Evolutionary conservation across 768 basidiomycete genomes (phyloP).

Genomic region (Tylopilus balloui): DNA sequence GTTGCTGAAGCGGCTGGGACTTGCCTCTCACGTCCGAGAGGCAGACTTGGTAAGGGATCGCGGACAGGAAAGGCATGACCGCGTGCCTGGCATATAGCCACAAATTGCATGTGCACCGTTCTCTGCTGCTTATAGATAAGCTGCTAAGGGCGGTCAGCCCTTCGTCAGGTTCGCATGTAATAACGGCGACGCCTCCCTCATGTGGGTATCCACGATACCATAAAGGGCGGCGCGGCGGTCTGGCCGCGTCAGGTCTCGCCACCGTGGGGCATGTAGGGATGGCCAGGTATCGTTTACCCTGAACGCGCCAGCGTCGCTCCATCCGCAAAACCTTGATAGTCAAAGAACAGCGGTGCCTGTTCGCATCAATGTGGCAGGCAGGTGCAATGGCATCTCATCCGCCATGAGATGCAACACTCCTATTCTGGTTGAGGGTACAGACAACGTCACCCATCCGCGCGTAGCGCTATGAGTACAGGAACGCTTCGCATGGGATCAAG

Average conservation of each 20-base stretch:
- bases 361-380: constrained; percentile 18
- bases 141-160: constrained; percentile 7
- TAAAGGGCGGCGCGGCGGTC: constrained; percentile 3
- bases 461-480: constrained; percentile 18
- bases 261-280: constrained; percentile 17
- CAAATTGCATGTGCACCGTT: constrained; percentile 1
- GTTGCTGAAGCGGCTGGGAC: neutral
- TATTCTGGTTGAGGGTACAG: constrained; percentile 16
- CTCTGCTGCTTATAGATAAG: constrained; percentile 7
- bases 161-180: constrained; percentile 6
- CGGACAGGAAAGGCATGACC: constrained; percentile 8
- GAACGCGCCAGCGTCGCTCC: constrained; percentile 22
- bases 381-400: constrained; percentile 20
- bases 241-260: constrained; percentile 13
- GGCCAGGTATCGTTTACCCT: constrained; percentile 16
- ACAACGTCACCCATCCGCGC: constrained; percentile 20
- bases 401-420: constrained; percentile 16
- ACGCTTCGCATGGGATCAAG: constrained; percentile 26
- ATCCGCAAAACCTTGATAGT: constrained; percentile 15
- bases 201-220: constrained; percentile 1
- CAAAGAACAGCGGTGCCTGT: constrained; percentile 10
- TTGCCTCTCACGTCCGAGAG: constrained; percentile 12
- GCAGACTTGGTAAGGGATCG: constrained; percentile 3
- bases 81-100: constrained; percentile 17
- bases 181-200: constrained; percentile 12